Evolutionary conservation across 345 rosid species (phyloP), one percentile per base, ranked within the genome.

Genomic region (Eucalyptus regnans): DNA sequence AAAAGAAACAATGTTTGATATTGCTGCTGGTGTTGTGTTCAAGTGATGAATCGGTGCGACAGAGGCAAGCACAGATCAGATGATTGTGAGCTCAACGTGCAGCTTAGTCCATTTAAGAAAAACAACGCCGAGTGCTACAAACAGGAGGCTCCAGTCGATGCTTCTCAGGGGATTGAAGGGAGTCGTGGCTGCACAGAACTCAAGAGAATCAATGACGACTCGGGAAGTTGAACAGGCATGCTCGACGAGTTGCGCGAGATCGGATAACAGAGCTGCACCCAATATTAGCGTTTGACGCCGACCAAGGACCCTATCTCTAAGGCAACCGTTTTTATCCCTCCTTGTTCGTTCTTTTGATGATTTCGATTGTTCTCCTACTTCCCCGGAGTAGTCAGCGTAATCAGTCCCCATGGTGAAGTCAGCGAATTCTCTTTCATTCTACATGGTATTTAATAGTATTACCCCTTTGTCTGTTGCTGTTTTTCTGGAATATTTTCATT

Each of bases 241-340:
- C n/a, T 87, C 3, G 94, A 95, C 15, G 89, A 93, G 90, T 93
- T 96, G 90, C 93, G 96, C 92, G 92, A 96, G 93, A 96, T 97
- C 51, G 98, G 99, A 87, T 96, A 93, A 92, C 17, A 8, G 87
- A 27, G 31, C 86, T 88, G 71, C 31, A 29, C 50, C 50, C n/a
- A n/a, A 49, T 29, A 20, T 46, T 6, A 12, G 22, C 50, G 22
- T 85, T 49, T 49, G 54, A 62, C 37, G 4, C 71, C 71, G 9
- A 29, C 31, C 86, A 46, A 48, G 27, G 27, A 43, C 46, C 1
- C n/a, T 51, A 23, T 64, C 12, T 79, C 66, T 46, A 23, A 71
- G 27, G 79, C 91, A 41, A 68, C 86, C 86, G 62, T 58, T 91
- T 90, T 87, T 50, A 91, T 91, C 88, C 90, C 89, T 92, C 89